Base-by-base conservation (phyloP, 768 basidiomycete species). In the Neoboletus brunneissimus region DNA sequence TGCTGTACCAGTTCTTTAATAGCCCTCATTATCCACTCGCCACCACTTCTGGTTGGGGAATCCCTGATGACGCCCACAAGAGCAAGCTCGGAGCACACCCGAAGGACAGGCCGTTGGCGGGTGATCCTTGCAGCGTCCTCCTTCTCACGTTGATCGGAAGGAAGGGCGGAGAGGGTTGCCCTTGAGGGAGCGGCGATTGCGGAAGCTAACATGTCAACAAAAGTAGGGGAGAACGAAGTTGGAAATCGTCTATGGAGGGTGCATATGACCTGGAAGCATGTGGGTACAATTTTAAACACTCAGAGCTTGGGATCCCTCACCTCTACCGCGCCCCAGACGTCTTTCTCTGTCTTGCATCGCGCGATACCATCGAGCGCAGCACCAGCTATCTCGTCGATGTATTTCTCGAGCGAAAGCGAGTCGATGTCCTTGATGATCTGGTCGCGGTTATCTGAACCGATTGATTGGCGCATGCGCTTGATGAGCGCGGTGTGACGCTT, bases 401-500 rank as follows among this genome's bases (percentile, higher is more conserved):
- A 98, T 73, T 97, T 98, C 75, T 94, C 94, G 54, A 99, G 78
- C 2, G 92, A 87, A 53, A 99, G 80, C 0, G 88, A 81, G 59
- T 94, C 88, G 60, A 97, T 86, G 65, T 99, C 97, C 73, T 94
- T 98, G 62, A 97, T 75, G 57, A 96, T 86, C 65, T 91, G 87
- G 64, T 94, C 92, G 46, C 80, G 82, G 68, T 92, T 88, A 64
- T 94, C 91, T 38, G 79, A 68, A 16, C 88, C 89, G 65, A 98
- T 79, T 18, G 92, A 91, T 67, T 89, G 91, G 45, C 89, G 85
- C 64, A 98, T 88, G 44, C 91, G 88, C 73, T 96, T 98, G 61
- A 97, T 94, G 59, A 98, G 82, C 7, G 94, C 91, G 2, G 94
- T 98, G 73, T 99, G 95, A 8, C 94, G 87, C 75, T 93, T 98